Conservation (phyloP, 176 grass and related monocot genomes). For the Coix lacrymajobi region DNA sequence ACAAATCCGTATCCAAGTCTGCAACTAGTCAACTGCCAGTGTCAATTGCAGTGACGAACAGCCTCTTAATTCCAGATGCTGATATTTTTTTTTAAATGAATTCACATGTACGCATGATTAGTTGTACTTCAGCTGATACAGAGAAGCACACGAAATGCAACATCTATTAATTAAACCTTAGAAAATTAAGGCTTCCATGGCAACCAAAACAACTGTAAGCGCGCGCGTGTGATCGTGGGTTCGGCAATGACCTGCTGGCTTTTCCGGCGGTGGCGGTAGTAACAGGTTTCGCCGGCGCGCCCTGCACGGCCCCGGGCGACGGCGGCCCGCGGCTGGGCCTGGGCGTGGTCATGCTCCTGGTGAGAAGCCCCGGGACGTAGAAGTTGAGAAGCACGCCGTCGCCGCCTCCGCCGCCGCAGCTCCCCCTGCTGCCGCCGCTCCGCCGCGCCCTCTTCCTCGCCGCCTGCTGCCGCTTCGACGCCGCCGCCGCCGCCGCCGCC, state of each 20-base stretch:
- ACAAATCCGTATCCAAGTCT: neutral
- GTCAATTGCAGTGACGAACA: neutral
- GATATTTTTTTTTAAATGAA: neutral
- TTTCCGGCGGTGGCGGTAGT: neutral
- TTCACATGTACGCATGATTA: neutral
- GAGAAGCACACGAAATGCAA: neutral
- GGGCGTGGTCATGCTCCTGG: conserved; percentile 51
- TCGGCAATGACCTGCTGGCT: neutral
- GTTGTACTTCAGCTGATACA: neutral
- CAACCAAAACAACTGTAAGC: neutral
- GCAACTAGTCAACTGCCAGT: neutral
- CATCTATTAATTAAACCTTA: neutral
- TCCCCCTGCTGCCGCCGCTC: conserved; percentile 26
- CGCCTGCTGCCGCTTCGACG: neutral
- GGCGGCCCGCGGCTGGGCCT: neutral
- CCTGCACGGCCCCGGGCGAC: neutral
- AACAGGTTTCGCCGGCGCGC: neutral
- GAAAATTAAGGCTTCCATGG: neutral
- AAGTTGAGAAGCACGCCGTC: conserved; percentile 76
- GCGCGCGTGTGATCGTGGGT: neutral
- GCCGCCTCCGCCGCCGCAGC: conserved; percentile 28
- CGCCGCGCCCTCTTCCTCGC: conserved; percentile 5
- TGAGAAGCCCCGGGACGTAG: conserved; percentile 54
- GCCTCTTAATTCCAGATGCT: neutral
- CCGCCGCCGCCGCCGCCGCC: neutral